phyloP scores from a whole-genome alignment of 148 eudicot species.

The Rhododendron griersonianum region DNA sequence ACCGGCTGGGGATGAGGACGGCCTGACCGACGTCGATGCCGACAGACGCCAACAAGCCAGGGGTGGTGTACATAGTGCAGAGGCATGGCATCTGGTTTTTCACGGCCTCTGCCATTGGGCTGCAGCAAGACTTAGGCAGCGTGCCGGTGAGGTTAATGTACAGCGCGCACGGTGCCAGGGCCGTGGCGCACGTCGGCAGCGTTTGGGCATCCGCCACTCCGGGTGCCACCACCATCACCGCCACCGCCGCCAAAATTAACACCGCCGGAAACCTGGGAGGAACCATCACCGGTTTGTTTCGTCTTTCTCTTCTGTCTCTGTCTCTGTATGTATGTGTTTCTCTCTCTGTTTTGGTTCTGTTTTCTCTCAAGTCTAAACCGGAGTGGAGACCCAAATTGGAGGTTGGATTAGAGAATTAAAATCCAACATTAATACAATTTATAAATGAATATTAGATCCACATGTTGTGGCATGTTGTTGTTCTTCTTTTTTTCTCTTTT shows the following conservation, averaged over 20 bases:
- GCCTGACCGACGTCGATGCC: slow-evolving; percentile 18
- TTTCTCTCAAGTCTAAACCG: neutral
- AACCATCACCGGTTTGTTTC: slow-evolving; percentile 1
- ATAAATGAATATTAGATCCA: neutral
- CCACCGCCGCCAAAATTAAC: neutral
- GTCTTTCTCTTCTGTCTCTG: neutral
- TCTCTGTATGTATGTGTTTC: neutral
- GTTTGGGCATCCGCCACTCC: neutral
- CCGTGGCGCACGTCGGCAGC: slow-evolving; percentile 13
- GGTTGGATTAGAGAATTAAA: neutral
- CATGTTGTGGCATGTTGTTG: neutral
- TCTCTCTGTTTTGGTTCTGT: neutral
- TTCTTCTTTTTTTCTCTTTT: no score
- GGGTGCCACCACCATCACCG: neutral
- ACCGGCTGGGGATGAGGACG: slow-evolving; percentile 12
- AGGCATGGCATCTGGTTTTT: slow-evolving; percentile 14
- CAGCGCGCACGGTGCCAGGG: slow-evolving; percentile 14
- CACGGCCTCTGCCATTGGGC: slow-evolving; percentile 20
- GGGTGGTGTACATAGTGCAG: slow-evolving; percentile 18
- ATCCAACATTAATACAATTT: no score
- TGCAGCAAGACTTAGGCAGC: slow-evolving; percentile 30
- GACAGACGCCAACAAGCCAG: neutral
- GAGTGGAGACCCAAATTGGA: neutral
- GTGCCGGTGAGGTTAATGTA: slow-evolving; percentile 12
- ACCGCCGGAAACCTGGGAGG: neutral